Evolutionary conservation across 139 green algal genomes (phyloP).

Genomic region (Axilococcus clingmanii): DNA sequence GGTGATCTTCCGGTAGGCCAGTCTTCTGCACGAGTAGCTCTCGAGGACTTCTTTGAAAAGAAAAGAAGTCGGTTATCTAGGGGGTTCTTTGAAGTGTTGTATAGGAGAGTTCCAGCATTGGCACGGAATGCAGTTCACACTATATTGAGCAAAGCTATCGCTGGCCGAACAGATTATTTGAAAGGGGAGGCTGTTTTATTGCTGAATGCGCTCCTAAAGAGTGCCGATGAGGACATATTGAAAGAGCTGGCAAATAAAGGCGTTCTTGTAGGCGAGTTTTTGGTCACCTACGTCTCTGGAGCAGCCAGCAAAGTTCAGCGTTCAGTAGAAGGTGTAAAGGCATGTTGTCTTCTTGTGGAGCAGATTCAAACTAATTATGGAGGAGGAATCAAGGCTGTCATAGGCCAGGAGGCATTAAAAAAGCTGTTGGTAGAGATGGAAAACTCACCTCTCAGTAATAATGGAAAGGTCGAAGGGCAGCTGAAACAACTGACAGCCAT

Average conservation of each 20-base stretch:
- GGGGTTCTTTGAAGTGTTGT: slow-evolving; percentile 20
- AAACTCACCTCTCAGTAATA: no score
- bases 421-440: no score
- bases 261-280: no score
- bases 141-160: slow-evolving; percentile 3
- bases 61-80: slow-evolving; percentile 43
- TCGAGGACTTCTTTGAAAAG: slow-evolving; percentile 40
- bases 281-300: no score
- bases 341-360: no score
- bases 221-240: neutral
- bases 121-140: slow-evolving; percentile 2
- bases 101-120: slow-evolving; percentile 11
- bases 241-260: neutral
- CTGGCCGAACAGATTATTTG: slow-evolving; percentile 22
- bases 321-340: no score
- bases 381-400: no score
- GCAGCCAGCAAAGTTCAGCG: no score
- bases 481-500: no score
- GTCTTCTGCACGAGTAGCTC: slow-evolving; percentile 15
- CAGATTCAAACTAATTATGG: no score
- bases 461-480: no score
- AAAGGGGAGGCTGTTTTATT: slow-evolving; percentile 26
- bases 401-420: no score
- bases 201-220: slow-evolving; percentile 7
- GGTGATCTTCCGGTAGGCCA: slow-evolving; percentile 1